A percentile compares a stretch with the other conserved stretches of the same genome.
phyloP scores from a whole-genome alignment of 2,329 filamentous ascomycete genomes.

The Fusarium sp. region DNA sequence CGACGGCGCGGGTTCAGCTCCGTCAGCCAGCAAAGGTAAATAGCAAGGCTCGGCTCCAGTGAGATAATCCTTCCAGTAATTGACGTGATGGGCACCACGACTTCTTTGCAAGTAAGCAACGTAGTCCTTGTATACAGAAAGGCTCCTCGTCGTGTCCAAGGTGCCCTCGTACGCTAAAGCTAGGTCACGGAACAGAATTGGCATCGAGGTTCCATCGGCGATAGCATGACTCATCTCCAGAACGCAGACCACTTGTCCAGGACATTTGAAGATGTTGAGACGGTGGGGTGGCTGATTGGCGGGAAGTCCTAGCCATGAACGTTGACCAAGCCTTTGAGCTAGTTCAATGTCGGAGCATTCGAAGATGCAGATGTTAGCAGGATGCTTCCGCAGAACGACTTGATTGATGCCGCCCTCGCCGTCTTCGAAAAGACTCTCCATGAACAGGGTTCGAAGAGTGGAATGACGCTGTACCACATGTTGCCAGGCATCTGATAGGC shows the following conservation, averaged over 20 bases:
- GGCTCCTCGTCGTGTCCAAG: not conserved
- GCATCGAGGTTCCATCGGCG: slow-evolving; percentile 40
- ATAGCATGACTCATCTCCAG: slow-evolving; percentile 47
- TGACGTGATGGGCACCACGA: not conserved
- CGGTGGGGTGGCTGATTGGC: slow-evolving; percentile 25
- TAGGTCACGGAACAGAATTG: slow-evolving; percentile 39
- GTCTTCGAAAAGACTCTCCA: slow-evolving; percentile 26
- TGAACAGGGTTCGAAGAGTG: slow-evolving; percentile 45
- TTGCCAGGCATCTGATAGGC: slow-evolving; percentile 40
- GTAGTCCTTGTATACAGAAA: slow-evolving; percentile 35
- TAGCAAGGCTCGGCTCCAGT: slow-evolving; percentile 13
- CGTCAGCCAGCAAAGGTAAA: not conserved
- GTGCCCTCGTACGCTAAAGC: slow-evolving; percentile 28
- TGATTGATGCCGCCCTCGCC: slow-evolving; percentile 30
- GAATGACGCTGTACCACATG: slow-evolving; percentile 41
- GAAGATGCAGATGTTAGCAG: not conserved
- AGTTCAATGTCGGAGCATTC: slow-evolving; percentile 13
- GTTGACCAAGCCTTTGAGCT: not conserved
- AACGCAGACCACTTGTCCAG: slow-evolving; percentile 6
- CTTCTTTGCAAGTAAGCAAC: slow-evolving; percentile 19
- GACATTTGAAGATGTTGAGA: slow-evolving; percentile 25
- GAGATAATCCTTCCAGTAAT: slow-evolving; percentile 35
- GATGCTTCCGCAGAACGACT: slow-evolving; percentile 37
- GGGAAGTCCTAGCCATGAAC: not conserved
- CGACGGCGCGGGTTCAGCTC: not conserved